phyloP scores from a whole-genome alignment of 768 basidiomycete species.

The Tricholoma sp. region DNA sequence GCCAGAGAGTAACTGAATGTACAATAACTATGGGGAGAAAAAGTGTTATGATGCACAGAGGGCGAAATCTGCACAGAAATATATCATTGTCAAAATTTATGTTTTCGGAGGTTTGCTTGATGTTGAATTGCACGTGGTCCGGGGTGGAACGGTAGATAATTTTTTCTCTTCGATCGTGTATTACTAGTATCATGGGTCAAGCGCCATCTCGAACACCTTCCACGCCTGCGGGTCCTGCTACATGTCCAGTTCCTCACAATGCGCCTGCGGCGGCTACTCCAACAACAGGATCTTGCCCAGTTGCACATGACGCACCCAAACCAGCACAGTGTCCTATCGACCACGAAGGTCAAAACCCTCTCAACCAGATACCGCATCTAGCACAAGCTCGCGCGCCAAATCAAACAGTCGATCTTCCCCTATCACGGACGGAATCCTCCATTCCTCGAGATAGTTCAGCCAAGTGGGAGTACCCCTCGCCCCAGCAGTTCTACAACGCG shows the following conservation, averaged over 20 bases:
- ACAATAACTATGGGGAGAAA: no score
- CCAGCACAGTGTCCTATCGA: conserved; percentile 61
- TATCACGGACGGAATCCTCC: conserved; percentile 70
- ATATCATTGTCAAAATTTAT: not conserved
- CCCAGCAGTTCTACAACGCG: conserved; percentile 98
- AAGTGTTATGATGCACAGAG: no score
- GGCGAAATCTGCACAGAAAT: no score
- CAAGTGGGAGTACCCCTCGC: conserved; percentile 94
- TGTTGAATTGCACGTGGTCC: not conserved
- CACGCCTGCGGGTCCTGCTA: conserved; percentile 17
- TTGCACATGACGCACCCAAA: conserved; percentile 32
- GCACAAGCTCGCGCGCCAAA: conserved; percentile 60
- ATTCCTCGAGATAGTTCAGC: conserved; percentile 66
- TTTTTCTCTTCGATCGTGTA: not conserved
- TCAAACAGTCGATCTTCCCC: conserved; percentile 61
- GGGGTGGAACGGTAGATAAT: not conserved
- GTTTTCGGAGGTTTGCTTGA: not conserved
- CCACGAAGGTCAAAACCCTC: conserved; percentile 53
- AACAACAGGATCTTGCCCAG: conserved; percentile 33
- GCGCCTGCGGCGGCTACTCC: conserved; percentile 15
- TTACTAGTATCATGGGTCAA: conserved; percentile 36
- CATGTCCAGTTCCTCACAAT: conserved; percentile 39
- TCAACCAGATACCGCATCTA: conserved; percentile 89
- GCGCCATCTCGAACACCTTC: conserved; percentile 33
- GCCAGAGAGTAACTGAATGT: no score